A percentile compares a stretch with the other conserved stretches of the same genome.
These are phyloP conservation scores for Leccinum pellstonianum DNA, from an alignment of 768 basidiomycete genomes.

Conservation along the genomic window DNA sequence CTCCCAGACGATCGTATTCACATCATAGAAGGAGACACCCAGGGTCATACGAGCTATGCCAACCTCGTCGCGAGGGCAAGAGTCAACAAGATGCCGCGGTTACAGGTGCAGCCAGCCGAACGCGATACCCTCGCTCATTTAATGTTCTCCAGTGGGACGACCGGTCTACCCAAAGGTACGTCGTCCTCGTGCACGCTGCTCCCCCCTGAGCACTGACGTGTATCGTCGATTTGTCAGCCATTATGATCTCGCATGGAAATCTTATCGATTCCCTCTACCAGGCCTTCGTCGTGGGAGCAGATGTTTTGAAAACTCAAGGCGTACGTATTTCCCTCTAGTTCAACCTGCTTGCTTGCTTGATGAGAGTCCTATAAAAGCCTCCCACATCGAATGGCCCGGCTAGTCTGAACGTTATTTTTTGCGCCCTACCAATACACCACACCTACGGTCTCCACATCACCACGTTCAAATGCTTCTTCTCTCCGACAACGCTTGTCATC, in stretches of 20 bases:
- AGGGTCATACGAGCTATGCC: constrained; percentile 44
- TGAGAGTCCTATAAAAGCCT: constrained; percentile 30
- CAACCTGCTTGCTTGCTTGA: neutral
- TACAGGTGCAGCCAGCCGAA: constrained; percentile 44
- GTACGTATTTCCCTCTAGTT: constrained; percentile 32
- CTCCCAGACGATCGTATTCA: constrained; percentile 45
- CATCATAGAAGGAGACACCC: constrained; percentile 43
- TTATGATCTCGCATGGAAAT: constrained; percentile 76
- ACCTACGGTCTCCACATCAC: constrained; percentile 58
- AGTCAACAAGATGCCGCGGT: constrained; percentile 37
- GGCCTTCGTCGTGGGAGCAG: constrained; percentile 30
- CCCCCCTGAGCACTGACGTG: constrained; percentile 2
- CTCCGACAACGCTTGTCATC: constrained; percentile 49
- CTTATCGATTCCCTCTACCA: constrained; percentile 47
- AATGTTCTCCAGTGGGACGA: constrained; percentile 77
- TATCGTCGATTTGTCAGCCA: constrained; percentile 39
- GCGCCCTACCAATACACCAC: constrained; percentile 69
- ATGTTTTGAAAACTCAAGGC: constrained; percentile 33
- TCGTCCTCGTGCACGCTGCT: neutral
- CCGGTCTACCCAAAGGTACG: constrained; percentile 70
- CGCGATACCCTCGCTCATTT: constrained; percentile 65
- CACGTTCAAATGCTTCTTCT: constrained; percentile 47
- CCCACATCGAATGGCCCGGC: constrained; percentile 41
- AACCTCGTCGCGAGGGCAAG: constrained; percentile 44
- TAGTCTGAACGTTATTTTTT: constrained; percentile 49